Evolutionary conservation across 306 rosid genomes (phyloP).

Genomic region (Inga oerstediana): DNA sequence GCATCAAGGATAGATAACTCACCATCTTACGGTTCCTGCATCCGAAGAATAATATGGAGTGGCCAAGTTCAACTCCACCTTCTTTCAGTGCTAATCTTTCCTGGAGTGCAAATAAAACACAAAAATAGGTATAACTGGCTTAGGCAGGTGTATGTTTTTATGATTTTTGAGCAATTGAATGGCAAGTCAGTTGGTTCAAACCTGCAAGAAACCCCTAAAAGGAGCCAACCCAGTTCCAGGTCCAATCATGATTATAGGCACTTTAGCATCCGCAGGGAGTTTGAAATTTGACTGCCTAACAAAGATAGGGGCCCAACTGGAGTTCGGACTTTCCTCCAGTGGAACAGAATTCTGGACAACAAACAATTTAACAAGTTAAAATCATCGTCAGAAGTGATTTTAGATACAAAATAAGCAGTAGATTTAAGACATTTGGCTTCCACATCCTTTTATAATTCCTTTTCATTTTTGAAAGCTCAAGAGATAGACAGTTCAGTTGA

Average conservation of each 20-base stretch:
- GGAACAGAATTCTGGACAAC: conserved; percentile 73
- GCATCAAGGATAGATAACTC: conserved; percentile 37
- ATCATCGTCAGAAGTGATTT: background rate
- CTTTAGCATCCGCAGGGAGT: conserved; percentile 78
- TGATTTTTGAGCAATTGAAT: conserved; percentile 14
- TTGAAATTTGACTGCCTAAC: conserved; percentile 95
- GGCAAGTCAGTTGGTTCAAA: conserved; percentile 41
- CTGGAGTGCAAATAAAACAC: conserved; percentile 52
- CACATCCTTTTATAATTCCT: background rate
- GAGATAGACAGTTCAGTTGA: background rate
- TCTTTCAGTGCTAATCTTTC: conserved; percentile 86
- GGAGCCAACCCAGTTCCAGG: conserved; percentile 99
- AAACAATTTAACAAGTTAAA: conserved; percentile 11
- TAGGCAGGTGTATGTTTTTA: conserved; percentile 11
- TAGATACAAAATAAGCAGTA: background rate
- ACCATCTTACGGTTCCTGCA: conserved; percentile 92
- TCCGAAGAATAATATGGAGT: conserved; percentile 81
- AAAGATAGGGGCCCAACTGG: conserved; percentile 93
- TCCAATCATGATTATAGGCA: conserved; percentile 94
- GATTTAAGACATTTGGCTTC: background rate
- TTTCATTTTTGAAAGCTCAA: background rate
- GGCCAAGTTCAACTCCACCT: conserved; percentile 79
- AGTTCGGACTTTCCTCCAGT: conserved; percentile 61
- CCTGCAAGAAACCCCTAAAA: conserved; percentile 99
- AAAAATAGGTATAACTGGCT: conserved; percentile 15